Conservation (phyloP, 148 eudicot species). For the Euryodendron excelsum region DNA sequence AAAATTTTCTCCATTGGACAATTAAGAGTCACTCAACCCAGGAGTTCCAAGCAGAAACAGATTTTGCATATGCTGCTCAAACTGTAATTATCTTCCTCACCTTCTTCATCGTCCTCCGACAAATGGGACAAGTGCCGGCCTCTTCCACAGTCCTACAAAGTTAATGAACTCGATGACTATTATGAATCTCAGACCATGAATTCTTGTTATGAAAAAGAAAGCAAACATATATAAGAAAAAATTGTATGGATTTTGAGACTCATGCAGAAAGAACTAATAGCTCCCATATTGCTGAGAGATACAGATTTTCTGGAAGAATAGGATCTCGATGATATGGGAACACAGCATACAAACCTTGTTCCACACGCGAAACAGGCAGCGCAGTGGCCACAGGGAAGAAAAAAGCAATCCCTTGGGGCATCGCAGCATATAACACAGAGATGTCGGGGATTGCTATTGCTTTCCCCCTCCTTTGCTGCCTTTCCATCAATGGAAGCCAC, state of each 20-base stretch:
- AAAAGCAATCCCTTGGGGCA: slow-evolving; percentile 59
- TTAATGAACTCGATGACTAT: not conserved
- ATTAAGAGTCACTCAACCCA: not conserved
- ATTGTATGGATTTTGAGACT: no score
- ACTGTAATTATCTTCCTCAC: slow-evolving; percentile 69
- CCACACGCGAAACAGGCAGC: slow-evolving; percentile 63
- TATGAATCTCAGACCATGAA: not conserved
- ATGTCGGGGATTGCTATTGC: slow-evolving; percentile 22
- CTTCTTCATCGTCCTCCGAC: slow-evolving; percentile 70
- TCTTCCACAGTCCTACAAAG: slow-evolving; percentile 66
- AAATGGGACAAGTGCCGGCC: slow-evolving; percentile 67
- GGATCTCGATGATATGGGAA: no score
- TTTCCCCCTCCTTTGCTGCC: slow-evolving; percentile 31
- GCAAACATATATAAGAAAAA: no score
- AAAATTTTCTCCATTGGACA: not conserved
- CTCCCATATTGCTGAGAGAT: no score
- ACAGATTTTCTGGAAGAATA: no score
- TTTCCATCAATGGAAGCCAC: slow-evolving; percentile 31
- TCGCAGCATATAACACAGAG: slow-evolving; percentile 55
- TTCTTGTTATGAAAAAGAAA: no score
- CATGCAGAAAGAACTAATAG: no score
- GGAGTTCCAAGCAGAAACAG: no score
- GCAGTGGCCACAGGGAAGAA: slow-evolving; percentile 64
- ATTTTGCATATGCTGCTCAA: slow-evolving; percentile 23
- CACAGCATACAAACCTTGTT: slow-evolving; percentile 40